These are phyloP conservation scores for Auxenochlorella protothecoides DNA, from an alignment of 139 green algal species.

Conservation along the genomic window DNA sequence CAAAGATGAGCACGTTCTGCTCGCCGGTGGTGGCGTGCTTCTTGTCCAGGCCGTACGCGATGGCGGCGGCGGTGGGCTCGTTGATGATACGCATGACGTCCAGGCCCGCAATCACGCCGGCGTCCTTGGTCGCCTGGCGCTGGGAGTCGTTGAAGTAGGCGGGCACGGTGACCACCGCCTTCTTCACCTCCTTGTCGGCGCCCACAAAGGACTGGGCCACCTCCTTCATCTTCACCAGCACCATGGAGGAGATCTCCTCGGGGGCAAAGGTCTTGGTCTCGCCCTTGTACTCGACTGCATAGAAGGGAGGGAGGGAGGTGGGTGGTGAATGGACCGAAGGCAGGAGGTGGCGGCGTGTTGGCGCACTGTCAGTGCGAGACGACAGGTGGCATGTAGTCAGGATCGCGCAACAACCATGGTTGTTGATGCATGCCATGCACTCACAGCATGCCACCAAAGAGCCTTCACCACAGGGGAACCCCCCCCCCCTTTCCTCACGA, in stretches of 20 bases:
- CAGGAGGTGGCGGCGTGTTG: no score
- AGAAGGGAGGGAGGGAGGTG: not conserved
- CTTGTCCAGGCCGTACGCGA: constrained; percentile 80
- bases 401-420: no score
- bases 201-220: constrained; percentile 73
- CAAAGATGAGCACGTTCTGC: constrained; percentile 91
- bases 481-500: not conserved
- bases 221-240: constrained; percentile 97
- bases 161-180: constrained; percentile 92
- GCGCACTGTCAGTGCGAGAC: no score
- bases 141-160: constrained; percentile 99
- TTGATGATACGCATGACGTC: constrained; percentile 97
- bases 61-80: constrained; percentile 89
- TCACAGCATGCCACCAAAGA: not conserved
- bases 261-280: constrained; percentile 86
- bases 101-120: constrained; percentile 85
- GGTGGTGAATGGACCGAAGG: not conserved
- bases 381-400: no score
- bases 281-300: constrained; percentile 85
- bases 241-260: constrained; percentile 95
- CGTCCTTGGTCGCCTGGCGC: constrained; percentile 86
- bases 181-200: constrained; percentile 63
- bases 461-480: no score
- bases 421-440: not conserved
- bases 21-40: constrained; percentile 43